These are phyloP conservation scores for Macrophomina tecta DNA, from an alignment of 2,329 filamentous ascomycete species.

Conservation along the genomic window DNA sequence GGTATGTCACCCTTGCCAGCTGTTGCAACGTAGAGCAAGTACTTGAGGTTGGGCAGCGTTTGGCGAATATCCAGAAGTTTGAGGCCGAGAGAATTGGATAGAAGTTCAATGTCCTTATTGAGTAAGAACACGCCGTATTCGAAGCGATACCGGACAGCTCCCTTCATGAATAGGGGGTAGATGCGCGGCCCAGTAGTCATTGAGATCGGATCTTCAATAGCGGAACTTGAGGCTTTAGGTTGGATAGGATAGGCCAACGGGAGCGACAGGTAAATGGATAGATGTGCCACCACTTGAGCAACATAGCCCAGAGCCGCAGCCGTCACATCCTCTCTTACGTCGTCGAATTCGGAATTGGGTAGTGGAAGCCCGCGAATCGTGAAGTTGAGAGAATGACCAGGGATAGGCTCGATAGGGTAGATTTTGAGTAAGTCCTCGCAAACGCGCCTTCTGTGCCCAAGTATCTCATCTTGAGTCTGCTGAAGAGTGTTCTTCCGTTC, in stretches of 20 bases:
- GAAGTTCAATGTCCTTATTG: conserved; percentile 88
- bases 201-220: conserved; percentile 75
- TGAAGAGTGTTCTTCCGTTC: conserved; percentile 62
- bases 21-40: conserved; percentile 86
- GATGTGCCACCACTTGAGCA: conserved; percentile 72
- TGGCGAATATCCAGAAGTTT: conserved; percentile 89
- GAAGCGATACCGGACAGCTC: conserved; percentile 82
- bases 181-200: conserved; percentile 48
- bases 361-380: conserved; percentile 79
- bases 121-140: conserved; percentile 97
- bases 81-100: conserved; percentile 69
- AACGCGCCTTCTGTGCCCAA: conserved; percentile 85
- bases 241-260: conserved; percentile 81
- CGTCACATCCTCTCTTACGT: conserved; percentile 72
- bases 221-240: conserved; percentile 74
- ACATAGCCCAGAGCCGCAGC: conserved; percentile 84
- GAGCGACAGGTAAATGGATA: conserved; percentile 82
- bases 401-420: conserved; percentile 77
- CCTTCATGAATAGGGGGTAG: conserved; percentile 80
- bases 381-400: conserved; percentile 72
- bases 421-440: conserved; percentile 81
- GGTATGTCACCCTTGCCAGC: conserved; percentile 72
- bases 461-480: conserved; percentile 69
- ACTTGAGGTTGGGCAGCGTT: conserved; percentile 91
- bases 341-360: conserved; percentile 79